Evolutionary conservation across 495 filamentous ascomycete genomes (phyloP).

Genomic region (Aspergillus bridgeri): DNA sequence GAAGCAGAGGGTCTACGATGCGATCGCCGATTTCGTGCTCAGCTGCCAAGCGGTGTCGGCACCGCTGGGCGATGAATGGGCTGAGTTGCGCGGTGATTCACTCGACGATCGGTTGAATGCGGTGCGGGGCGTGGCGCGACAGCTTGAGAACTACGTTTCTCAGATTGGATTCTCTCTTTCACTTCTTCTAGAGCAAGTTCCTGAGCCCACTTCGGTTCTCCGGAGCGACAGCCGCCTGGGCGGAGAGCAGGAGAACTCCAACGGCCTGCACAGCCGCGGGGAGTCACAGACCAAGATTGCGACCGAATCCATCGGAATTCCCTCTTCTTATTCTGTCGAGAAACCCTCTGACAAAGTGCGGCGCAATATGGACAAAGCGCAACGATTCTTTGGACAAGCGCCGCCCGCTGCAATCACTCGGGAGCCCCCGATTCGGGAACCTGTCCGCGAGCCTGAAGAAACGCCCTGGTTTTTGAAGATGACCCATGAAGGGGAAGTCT

Average conservation of each 20-base stretch:
- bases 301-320: constrained; percentile 52
- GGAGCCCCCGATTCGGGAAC: constrained; percentile 39
- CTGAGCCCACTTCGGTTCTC: constrained; percentile 32
- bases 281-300: constrained; percentile 33
- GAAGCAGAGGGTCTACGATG: constrained; percentile 90
- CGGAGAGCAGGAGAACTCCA: constrained; percentile 27
- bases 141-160: constrained; percentile 80
- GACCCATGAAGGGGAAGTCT: constrained; percentile 85
- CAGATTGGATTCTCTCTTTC: constrained; percentile 86
- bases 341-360: constrained; percentile 58
- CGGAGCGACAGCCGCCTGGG: constrained; percentile 38
- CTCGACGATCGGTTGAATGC: constrained; percentile 84
- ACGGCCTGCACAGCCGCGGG: constrained; percentile 28
- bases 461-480: constrained; percentile 79
- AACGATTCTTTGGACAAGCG: constrained; percentile 86
- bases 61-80: constrained; percentile 92
- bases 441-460: constrained; percentile 61
- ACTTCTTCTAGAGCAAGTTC: constrained; percentile 77
- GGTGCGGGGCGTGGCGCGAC: constrained; percentile 67
- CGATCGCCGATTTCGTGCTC: constrained; percentile 81
- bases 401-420: constrained; percentile 51
- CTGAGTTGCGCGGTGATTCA: constrained; percentile 82
- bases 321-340: constrained; percentile 62
- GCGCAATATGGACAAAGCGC: constrained; percentile 75
- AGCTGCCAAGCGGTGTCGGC: constrained; percentile 84